phyloP scores from a whole-genome alignment of 306 rosid species.

The Citrullus colocynthis region DNA sequence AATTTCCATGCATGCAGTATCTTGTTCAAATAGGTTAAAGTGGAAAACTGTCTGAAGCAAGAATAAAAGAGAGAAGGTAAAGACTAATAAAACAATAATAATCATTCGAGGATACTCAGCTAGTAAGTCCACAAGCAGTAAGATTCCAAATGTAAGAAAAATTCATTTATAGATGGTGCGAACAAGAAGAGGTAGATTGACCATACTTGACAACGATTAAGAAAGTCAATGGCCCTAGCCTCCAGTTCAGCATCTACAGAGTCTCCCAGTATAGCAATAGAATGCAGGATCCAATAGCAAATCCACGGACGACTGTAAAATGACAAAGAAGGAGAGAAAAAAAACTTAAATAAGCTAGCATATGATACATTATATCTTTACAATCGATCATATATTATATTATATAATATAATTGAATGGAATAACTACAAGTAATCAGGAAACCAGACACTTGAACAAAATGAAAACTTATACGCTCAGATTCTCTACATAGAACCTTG shows the following conservation, averaged over 20 bases:
- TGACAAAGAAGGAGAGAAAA: background rate
- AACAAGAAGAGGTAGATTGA: background rate
- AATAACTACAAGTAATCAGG: background rate
- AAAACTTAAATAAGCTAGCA: background rate
- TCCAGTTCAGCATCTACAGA: constrained; percentile 45
- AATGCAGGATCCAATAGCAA: constrained; percentile 83
- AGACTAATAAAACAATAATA: background rate
- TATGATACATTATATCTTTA: background rate
- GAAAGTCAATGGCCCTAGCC: constrained; percentile 42
- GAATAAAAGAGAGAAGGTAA: background rate
- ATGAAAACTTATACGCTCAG: background rate
- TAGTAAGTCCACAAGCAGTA: background rate
- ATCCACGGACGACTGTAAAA: constrained; percentile 82
- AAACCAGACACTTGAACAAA: background rate
- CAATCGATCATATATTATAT: background rate
- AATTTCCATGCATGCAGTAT: background rate
- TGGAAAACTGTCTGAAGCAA: background rate
- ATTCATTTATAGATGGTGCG: background rate
- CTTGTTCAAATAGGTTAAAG: background rate
- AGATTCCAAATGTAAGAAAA: background rate
- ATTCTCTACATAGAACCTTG: background rate
- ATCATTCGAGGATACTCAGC: background rate
- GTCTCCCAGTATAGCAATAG: constrained; percentile 68
- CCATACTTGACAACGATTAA: constrained; percentile 71
- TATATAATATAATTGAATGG: background rate